Conservation (phyloP, 2,329 filamentous ascomycete species). For the Hypoxylon sp. region DNA sequence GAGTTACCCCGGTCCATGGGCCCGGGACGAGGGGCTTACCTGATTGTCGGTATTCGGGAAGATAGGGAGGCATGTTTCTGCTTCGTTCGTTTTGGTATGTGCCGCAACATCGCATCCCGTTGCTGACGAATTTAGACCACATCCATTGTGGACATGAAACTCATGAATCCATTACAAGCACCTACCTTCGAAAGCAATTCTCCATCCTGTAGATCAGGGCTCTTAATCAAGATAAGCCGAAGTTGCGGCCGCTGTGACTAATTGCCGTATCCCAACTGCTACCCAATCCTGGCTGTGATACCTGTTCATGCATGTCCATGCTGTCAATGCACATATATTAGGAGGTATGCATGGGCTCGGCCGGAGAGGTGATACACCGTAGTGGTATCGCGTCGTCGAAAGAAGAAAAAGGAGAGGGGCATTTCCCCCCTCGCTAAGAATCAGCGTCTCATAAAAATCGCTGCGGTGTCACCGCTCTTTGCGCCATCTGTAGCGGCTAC, state of each 20-base stretch:
- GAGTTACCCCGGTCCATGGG: constrained; percentile 26
- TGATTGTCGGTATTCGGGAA: constrained; percentile 22
- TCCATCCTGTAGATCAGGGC: no score
- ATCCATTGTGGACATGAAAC: not conserved
- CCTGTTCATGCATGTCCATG: constrained; percentile 23
- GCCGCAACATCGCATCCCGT: constrained; percentile 11
- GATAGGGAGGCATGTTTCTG: not conserved
- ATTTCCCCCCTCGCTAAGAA: not conserved
- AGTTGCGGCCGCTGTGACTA: not conserved
- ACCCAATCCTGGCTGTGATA: constrained; percentile 8
- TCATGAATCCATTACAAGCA: not conserved
- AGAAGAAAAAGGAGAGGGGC: not conserved
- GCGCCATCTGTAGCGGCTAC: constrained; percentile 17
- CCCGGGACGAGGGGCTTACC: constrained; percentile 20
- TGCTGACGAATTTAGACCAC: not conserved
- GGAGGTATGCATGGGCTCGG: not conserved
- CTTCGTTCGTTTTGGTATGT: constrained; percentile 4
- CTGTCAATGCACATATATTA: constrained; percentile 16
- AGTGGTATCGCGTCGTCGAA: not conserved
- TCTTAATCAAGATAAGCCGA: not conserved
- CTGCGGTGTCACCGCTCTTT: constrained; percentile 42
- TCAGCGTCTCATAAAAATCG: constrained; percentile 3
- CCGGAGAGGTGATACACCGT: not conserved
- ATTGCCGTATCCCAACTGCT: not conserved
- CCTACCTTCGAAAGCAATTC: no score